Evolutionary conservation across 352 stramenopile genomes (phyloP).

Genomic region (Phytophthora constricta): DNA sequence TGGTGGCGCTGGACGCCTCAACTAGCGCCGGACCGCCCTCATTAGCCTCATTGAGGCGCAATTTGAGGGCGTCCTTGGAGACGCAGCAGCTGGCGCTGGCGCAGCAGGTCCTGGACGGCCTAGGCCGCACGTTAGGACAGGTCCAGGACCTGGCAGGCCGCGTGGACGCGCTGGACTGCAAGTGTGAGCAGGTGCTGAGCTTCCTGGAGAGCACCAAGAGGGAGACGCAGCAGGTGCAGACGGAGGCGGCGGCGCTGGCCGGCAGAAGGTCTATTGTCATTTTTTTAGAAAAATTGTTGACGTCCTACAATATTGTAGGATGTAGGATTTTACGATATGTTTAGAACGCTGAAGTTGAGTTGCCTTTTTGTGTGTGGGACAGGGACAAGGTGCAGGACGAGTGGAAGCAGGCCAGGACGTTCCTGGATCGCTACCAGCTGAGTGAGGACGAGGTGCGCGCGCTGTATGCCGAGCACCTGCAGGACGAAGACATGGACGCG

Average conservation of each 20-base stretch:
- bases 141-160: slow-evolving; percentile 40
- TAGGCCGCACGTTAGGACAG: slow-evolving; percentile 50
- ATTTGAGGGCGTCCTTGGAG: slow-evolving; percentile 54
- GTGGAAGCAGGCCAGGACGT: slow-evolving; percentile 57
- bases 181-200: slow-evolving; percentile 53
- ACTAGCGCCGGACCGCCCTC: slow-evolving; percentile 26
- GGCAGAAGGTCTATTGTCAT: slow-evolving; percentile 55
- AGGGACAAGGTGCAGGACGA: slow-evolving; percentile 58
- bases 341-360: slow-evolving; percentile 19
- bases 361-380: slow-evolving; percentile 9
- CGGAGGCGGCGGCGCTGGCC: slow-evolving; percentile 52
- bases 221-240: slow-evolving; percentile 72
- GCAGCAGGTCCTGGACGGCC: slow-evolving; percentile 48
- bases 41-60: slow-evolving; percentile 52
- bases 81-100: slow-evolving; percentile 61
- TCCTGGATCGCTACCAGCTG: slow-evolving; percentile 79
- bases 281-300: neutral
- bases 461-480: slow-evolving; percentile 48
- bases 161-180: slow-evolving; percentile 54
- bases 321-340: neutral
- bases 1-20: slow-evolving; percentile 40
- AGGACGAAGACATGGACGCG: slow-evolving; percentile 52
- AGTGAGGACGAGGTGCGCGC: slow-evolving; percentile 66
- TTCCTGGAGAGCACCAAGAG: slow-evolving; percentile 71
- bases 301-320: neutral